A percentile compares a stretch with the other conserved stretches of the same genome.
Conservation (phyloP, 345 rosid genomes). For the Brassica incana region DNA sequence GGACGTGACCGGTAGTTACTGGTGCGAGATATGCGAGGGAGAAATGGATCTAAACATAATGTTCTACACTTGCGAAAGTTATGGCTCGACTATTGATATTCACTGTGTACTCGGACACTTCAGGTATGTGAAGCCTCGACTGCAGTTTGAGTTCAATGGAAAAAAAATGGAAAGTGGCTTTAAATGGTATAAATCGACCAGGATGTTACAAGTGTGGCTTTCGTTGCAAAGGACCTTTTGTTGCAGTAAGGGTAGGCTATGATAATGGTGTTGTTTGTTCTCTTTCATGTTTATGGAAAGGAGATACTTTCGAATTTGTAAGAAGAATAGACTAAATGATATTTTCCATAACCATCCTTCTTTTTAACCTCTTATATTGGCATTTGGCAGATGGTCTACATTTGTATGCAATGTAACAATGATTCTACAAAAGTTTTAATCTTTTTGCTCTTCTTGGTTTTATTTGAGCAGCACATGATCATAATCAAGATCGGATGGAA, state of each 20-base stretch:
- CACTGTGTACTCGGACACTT: background rate
- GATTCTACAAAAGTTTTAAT: background rate
- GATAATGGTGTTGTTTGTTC: background rate
- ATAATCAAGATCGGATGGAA: no score
- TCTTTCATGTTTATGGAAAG: background rate
- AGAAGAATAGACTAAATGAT: background rate
- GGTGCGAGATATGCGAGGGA: background rate
- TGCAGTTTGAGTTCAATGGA: background rate
- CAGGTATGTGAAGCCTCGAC: background rate
- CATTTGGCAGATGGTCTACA: no score
- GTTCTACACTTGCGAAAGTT: background rate
- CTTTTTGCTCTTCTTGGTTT: background rate
- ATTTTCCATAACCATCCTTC: background rate
- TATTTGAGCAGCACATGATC: background rate
- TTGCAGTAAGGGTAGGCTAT: background rate
- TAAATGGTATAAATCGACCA: background rate
- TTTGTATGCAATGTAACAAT: background rate
- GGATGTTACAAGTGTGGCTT: background rate
- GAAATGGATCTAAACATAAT: background rate
- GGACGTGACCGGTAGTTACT: no score
- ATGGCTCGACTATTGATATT: background rate
- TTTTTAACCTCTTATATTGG: no score
- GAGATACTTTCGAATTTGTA: background rate
- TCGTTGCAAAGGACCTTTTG: background rate
- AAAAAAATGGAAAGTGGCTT: background rate